Conservation (phyloP, 2,329 filamentous ascomycete genomes). For the Erysiphe pulchra region DNA sequence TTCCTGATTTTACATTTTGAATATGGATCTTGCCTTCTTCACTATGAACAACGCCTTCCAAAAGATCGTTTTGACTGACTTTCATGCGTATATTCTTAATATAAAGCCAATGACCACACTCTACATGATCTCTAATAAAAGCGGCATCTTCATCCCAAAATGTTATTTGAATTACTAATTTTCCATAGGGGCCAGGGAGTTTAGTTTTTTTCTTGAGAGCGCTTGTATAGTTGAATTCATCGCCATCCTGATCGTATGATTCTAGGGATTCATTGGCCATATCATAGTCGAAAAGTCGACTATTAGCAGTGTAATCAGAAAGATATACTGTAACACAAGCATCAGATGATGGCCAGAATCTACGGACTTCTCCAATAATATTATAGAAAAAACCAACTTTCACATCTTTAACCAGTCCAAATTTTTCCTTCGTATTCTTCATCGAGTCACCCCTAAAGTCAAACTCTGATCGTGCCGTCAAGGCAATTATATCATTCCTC, state of each 20-base stretch:
- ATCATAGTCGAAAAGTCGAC: constrained; percentile 23
- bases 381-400: constrained; percentile 31
- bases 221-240: constrained; percentile 27
- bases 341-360: constrained; percentile 18
- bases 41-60: constrained; percentile 38
- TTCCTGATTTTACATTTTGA: constrained; percentile 19
- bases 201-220: constrained; percentile 9
- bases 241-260: constrained; percentile 20
- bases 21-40: constrained; percentile 30
- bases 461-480: constrained; percentile 22
- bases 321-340: constrained; percentile 35
- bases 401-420: constrained; percentile 38
- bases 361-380: constrained; percentile 46
- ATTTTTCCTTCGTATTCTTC: constrained; percentile 26
- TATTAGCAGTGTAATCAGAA: constrained; percentile 60
- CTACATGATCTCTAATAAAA: constrained; percentile 28
- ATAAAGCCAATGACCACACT: constrained; percentile 32
- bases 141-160: constrained; percentile 42
- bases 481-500: constrained; percentile 16
- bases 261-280: constrained; percentile 8
- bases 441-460: constrained; percentile 15
- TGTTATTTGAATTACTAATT: constrained; percentile 43
- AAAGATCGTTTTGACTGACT: constrained; percentile 20
- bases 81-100: constrained; percentile 53
- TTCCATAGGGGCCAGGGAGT: constrained; percentile 55